A percentile compares a stretch with the other conserved stretches of the same genome.
Evolutionary conservation across 495 filamentous ascomycete genomes (phyloP).

Genomic region (Copromyces sp.): DNA sequence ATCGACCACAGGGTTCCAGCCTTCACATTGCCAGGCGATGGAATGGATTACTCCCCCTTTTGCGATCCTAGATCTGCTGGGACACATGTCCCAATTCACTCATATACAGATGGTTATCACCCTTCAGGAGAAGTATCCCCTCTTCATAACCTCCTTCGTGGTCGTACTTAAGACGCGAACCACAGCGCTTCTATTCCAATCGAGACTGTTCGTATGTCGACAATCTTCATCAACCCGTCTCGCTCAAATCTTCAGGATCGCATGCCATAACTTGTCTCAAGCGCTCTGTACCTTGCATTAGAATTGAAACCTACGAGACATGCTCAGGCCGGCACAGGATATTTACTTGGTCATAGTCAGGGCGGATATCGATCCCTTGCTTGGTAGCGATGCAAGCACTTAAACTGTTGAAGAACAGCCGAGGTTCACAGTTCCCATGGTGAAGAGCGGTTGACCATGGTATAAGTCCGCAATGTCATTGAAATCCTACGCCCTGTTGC

Average conservation of each 20-base stretch:
- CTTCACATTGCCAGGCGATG: not conserved
- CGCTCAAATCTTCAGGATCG: not conserved
- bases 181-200: too few species aligned
- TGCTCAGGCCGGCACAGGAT: not conserved
- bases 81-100: too few species aligned
- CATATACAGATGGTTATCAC: too few species aligned
- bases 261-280: not conserved
- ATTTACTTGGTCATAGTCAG: not conserved
- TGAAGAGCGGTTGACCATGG: not conserved
- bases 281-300: not conserved
- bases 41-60: not conserved
- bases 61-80: too few species aligned
- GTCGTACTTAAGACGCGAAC: too few species aligned
- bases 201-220: too few species aligned
- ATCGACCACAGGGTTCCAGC: not conserved
- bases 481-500: not conserved
- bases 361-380: not conserved
- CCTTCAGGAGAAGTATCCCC: too few species aligned
- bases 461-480: not conserved
- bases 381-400: not conserved
- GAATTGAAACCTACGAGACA: not conserved
- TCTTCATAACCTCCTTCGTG: too few species aligned
- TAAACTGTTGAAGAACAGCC: not conserved
- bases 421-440: not conserved
- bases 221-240: not conserved